phyloP scores from a whole-genome alignment of 2,329 filamentous ascomycete species.

The Cryphonectria radicalis region DNA sequence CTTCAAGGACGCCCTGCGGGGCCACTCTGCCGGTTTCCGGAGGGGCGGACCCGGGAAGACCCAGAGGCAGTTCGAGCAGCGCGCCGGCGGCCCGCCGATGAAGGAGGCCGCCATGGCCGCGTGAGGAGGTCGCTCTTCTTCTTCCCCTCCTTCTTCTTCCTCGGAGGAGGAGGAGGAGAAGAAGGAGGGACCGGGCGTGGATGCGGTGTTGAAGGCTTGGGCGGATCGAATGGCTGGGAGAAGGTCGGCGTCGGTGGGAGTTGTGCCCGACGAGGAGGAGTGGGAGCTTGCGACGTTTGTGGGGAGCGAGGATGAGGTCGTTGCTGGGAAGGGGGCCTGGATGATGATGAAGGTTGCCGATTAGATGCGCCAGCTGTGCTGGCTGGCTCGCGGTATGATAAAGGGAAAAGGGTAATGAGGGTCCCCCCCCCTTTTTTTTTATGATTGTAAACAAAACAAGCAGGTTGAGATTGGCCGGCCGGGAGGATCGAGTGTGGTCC shows the following conservation, averaged over 20 bases:
- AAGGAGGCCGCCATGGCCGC: slow-evolving; percentile 38
- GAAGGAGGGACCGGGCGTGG: slow-evolving; percentile 15
- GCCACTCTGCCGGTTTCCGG: slow-evolving; percentile 36
- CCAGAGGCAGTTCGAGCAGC: slow-evolving; percentile 46
- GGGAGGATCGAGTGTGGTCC: neutral
- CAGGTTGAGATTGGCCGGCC: neutral
- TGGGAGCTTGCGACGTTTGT: slow-evolving; percentile 29
- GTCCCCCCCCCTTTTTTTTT: neutral
- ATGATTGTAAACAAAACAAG: neutral
- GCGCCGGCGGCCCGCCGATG: slow-evolving; percentile 39
- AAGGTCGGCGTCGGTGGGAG: neutral
- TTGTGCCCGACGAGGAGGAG: slow-evolving; percentile 14
- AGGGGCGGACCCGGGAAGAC: slow-evolving; percentile 6
- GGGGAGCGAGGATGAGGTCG: slow-evolving; percentile 23
- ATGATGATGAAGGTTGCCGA: slow-evolving; percentile 7
- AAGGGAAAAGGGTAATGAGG: neutral
- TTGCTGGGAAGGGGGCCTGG: slow-evolving; percentile 23
- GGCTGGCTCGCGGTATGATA: slow-evolving; percentile 5
- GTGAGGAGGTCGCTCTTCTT: slow-evolving; percentile 21
- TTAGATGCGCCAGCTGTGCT: slow-evolving; percentile 29
- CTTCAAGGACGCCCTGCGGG: slow-evolving; percentile 53
- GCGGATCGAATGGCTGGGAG: slow-evolving; percentile 31
- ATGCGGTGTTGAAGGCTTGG: slow-evolving; percentile 29
- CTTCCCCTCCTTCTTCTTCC: neutral
- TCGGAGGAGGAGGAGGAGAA: slow-evolving; percentile 4